Conservation (phyloP, 495 filamentous ascomycete species). For the Penicillium daleae region DNA sequence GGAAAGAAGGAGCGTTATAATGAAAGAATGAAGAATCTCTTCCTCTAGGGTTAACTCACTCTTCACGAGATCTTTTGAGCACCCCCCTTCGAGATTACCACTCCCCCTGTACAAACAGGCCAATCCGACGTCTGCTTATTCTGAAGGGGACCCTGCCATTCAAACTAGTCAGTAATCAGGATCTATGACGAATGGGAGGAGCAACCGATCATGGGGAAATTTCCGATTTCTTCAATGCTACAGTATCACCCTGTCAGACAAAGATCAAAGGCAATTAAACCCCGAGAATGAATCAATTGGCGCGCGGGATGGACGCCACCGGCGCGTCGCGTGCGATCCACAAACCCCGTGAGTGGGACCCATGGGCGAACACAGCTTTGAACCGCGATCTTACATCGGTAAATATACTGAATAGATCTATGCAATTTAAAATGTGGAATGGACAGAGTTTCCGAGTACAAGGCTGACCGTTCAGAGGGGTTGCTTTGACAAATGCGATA, state of each 20-base stretch:
- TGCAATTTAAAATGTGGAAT: not conserved
- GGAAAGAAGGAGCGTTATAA: slow-evolving; percentile 1
- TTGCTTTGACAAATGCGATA: not conserved
- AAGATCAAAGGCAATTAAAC: not conserved
- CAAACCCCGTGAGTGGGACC: not conserved
- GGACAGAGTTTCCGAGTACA: not conserved
- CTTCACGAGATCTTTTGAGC: slow-evolving; percentile 1
- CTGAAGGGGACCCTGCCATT: not conserved
- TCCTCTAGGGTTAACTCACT: not conserved
- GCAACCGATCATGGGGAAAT: not conserved
- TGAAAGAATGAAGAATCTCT: not conserved
- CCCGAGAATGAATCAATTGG: slow-evolving; percentile 4
- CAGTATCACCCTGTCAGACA: slow-evolving; percentile 20
- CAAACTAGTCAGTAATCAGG: not conserved
- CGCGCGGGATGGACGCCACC: slow-evolving; percentile 12
- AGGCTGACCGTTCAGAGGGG: not conserved
- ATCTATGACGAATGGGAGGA: not conserved
- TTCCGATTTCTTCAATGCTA: slow-evolving; percentile 2
- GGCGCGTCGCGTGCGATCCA: slow-evolving; percentile 8
- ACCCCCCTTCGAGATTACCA: not conserved
- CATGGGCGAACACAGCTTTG: not conserved
- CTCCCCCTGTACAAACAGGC: not conserved
- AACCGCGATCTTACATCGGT: not conserved
- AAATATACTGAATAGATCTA: not conserved
- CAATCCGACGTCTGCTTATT: not conserved